Evolutionary conservation across 2,329 filamentous ascomycete genomes (phyloP).

Genomic region (Arthroderma uncinatum): DNA sequence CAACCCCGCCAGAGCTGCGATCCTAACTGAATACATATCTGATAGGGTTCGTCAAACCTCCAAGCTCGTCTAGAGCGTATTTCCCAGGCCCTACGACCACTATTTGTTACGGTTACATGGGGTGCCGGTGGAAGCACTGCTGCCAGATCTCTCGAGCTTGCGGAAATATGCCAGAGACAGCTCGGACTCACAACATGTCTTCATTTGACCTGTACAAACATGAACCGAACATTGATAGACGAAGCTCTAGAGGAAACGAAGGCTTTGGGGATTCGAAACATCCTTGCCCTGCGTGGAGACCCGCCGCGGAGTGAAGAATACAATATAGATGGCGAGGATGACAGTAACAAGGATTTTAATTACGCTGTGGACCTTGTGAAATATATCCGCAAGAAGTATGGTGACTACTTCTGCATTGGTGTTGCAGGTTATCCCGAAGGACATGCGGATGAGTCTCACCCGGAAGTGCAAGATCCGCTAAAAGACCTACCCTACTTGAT

Average conservation of each 20-base stretch:
- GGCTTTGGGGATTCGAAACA: constrained; percentile 81
- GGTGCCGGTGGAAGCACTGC: constrained; percentile 89
- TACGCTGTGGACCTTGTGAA: constrained; percentile 82
- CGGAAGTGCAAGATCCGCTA: constrained; percentile 56
- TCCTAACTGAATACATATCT: constrained; percentile 17
- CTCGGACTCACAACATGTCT: constrained; percentile 87
- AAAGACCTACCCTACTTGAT: constrained; percentile 75
- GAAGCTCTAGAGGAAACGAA: constrained; percentile 85
- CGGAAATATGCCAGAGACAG: constrained; percentile 88
- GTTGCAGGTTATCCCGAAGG: constrained; percentile 94
- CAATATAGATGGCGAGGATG: constrained; percentile 49
- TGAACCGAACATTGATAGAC: constrained; percentile 77
- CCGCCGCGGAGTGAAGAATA: constrained; percentile 86
- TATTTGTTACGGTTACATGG: constrained; percentile 98
- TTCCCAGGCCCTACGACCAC: constrained; percentile 76
- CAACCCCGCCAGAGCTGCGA: constrained; percentile 11
- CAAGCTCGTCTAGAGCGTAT: constrained; percentile 89
- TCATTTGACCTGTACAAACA: constrained; percentile 95
- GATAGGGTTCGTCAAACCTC: constrained; percentile 75
- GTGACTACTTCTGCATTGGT: constrained; percentile 92
- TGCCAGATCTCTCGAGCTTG: constrained; percentile 81
- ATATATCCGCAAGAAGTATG: constrained; percentile 76
- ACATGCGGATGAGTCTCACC: constrained; percentile 81
- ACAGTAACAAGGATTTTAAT: constrained; percentile 65
- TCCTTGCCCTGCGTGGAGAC: constrained; percentile 82